A percentile compares a stretch with the other conserved stretches of the same genome.
Evolutionary conservation across 441 rosid genomes (phyloP).

Genomic region (Adansonia madagascariensis): DNA sequence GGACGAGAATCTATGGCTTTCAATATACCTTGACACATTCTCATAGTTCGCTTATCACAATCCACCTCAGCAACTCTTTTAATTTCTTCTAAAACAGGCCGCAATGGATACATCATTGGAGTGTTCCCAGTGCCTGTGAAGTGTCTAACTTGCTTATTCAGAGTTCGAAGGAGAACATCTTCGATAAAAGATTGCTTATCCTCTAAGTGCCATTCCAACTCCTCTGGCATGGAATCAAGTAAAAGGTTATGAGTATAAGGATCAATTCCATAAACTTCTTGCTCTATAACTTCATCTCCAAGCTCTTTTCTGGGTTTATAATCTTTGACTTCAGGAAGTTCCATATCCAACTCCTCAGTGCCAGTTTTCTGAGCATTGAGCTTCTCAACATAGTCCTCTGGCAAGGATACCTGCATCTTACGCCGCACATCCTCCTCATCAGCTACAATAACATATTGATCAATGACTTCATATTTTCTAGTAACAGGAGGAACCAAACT

Average conservation of each 20-base stretch:
- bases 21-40: constrained; percentile 78
- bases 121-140: constrained; percentile 92
- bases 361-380: constrained; percentile 90
- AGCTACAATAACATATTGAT: constrained; percentile 75
- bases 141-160: constrained; percentile 84
- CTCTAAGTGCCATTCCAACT: constrained; percentile 72
- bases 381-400: constrained; percentile 96
- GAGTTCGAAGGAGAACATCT: constrained; percentile 78
- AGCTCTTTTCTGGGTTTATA: constrained; percentile 91
- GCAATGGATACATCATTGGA: constrained; percentile 86
- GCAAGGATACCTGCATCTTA: constrained; percentile 92
- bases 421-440: constrained; percentile 90
- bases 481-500: constrained; percentile 99
- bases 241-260: constrained; percentile 96
- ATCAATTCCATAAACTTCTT: constrained; percentile 99
- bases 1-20: constrained; percentile 88
- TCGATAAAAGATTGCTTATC: constrained; percentile 90
- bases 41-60: constrained; percentile 64
- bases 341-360: constrained; percentile 95
- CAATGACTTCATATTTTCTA: constrained; percentile 94
- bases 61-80: constrained; percentile 69
- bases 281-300: constrained; percentile 92
- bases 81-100: constrained; percentile 87
- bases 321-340: constrained; percentile 99
- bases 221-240: constrained; percentile 98